These are phyloP conservation scores for Beauveria bassiana DNA, from an alignment of 2,329 filamentous ascomycete genomes.

Conservation along the genomic window DNA sequence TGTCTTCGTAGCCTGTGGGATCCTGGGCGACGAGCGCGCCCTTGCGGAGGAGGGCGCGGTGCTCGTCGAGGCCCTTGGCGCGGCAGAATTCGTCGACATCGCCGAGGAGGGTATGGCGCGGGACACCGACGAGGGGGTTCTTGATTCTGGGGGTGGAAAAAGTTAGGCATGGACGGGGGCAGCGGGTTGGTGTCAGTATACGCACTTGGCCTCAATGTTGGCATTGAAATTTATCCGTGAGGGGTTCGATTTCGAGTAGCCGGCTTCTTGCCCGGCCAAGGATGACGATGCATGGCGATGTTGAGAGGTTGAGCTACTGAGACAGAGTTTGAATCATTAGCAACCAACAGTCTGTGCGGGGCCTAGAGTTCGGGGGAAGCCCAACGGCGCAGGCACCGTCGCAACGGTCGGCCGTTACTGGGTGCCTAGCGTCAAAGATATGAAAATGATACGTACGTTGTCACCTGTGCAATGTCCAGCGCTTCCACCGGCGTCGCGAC, in stretches of 20 bases:
- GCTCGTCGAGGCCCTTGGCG: conserved; percentile 49
- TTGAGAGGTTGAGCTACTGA: conserved; percentile 16
- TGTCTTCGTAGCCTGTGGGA: conserved; percentile 52
- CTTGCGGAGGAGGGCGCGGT: conserved; percentile 52
- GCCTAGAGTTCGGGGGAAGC: conserved; percentile 2
- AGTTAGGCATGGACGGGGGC: neutral
- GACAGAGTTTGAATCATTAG: conserved; percentile 15
- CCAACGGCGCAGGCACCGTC: neutral
- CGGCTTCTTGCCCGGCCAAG: conserved; percentile 32
- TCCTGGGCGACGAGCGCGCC: conserved; percentile 70
- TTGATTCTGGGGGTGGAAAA: conserved; percentile 27
- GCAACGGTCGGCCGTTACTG: neutral
- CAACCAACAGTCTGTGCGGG: neutral
- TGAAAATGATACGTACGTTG: neutral
- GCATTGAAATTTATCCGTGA: conserved; percentile 33
- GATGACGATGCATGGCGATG: conserved; percentile 22
- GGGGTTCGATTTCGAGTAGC: conserved; percentile 23
- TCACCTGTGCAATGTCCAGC: conserved; percentile 1
- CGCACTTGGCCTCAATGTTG: conserved; percentile 40
- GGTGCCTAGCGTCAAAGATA: too few species aligned
- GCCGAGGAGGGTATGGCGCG: conserved; percentile 40
- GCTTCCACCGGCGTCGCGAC: neutral
- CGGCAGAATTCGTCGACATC: conserved; percentile 56
- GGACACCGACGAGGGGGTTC: conserved; percentile 44
- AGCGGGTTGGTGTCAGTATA: neutral